Evolutionary conservation across 2,329 filamentous ascomycete species (phyloP), one percentile per base, ranked within the genome.

Genomic region (Dothistroma pini): DNA sequence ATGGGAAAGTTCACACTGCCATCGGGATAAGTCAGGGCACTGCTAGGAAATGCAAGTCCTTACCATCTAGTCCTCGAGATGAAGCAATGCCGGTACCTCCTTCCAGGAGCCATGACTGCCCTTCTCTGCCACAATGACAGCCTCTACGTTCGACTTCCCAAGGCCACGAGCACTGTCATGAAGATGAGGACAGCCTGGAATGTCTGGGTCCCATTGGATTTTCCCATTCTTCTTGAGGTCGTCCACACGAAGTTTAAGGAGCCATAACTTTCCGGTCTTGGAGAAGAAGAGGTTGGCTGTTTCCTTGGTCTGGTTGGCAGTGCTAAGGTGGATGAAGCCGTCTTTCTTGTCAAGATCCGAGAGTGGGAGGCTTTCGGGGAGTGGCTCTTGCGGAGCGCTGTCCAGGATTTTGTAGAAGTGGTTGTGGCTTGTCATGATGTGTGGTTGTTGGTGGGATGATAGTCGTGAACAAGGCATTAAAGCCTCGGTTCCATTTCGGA

Each of bases 351-450:
- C 71, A 11, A 73, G 58, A 7, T 61, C 51, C 0, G 68, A 69
- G 21, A 62, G 14, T 1, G 68, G 66, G 5, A 72, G 63, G 4
- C 65, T 68, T n/a, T 59, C 56, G 5, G 71, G 69, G 0, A 72
- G 59, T 4, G 71, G 69, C 9, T 60, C 55, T 12, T 57, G 64
- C 1, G 69, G 67, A 8, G 64, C 25, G 1, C 52, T 14, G 32
- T 68, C 65, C 47, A 72, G 67, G 56, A 73, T 71, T 35, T 73
- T 73, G 67, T 73, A 73, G 51, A 68, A 69, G 61, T 66, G 68
- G 51, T 54, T 65, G 34, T 66, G 60, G 35, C 44, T 54, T 19
- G 64, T 32, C 64, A 66, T 64, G 31, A n/a, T 61, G 12, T 21
- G 16, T 12, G 22, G 7, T 31, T 22, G 19, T 31, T 25, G n/a